Evolutionary conservation across 2,329 filamentous ascomycete species (phyloP).

Genomic region (Periconia sp.): DNA sequence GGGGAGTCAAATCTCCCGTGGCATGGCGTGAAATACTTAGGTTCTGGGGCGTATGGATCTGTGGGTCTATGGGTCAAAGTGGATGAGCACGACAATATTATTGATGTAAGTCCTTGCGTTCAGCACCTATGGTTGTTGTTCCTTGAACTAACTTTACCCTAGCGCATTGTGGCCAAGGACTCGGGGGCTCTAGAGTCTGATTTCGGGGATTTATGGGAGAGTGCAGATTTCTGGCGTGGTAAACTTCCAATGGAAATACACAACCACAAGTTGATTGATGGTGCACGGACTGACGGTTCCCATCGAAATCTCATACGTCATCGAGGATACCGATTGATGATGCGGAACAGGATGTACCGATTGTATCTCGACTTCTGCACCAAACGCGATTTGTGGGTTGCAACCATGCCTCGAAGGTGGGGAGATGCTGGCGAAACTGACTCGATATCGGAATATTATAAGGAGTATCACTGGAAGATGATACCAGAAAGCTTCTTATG

Average conservation of each 20-base stretch:
- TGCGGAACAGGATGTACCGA: slow-evolving; percentile 9
- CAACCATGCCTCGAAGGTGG: no score
- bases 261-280: slow-evolving; percentile 15
- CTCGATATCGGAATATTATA: not conserved
- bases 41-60: slow-evolving; percentile 6
- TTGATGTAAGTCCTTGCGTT: slow-evolving; percentile 9
- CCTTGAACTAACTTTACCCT: no score
- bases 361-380: slow-evolving; percentile 11
- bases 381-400: slow-evolving; percentile 4
- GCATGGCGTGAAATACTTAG: slow-evolving; percentile 9
- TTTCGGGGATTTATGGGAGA: slow-evolving; percentile 1
- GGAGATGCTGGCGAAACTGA: no score
- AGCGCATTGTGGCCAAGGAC: slow-evolving; percentile 19
- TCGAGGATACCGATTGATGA: slow-evolving; percentile 15
- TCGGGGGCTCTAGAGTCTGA: not conserved
- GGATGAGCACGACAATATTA: slow-evolving; percentile 8
- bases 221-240: slow-evolving; percentile 7
- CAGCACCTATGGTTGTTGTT: not conserved
- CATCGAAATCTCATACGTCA: slow-evolving; percentile 8
- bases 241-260: slow-evolving; percentile 12
- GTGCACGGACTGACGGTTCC: not conserved
- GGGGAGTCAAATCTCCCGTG: no score
- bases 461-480: not conserved
- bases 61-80: slow-evolving; percentile 12
- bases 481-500: slow-evolving; percentile 1